Evolutionary conservation across 2,329 filamentous ascomycete species (phyloP).

Genomic region (Aspergillus sp.): DNA sequence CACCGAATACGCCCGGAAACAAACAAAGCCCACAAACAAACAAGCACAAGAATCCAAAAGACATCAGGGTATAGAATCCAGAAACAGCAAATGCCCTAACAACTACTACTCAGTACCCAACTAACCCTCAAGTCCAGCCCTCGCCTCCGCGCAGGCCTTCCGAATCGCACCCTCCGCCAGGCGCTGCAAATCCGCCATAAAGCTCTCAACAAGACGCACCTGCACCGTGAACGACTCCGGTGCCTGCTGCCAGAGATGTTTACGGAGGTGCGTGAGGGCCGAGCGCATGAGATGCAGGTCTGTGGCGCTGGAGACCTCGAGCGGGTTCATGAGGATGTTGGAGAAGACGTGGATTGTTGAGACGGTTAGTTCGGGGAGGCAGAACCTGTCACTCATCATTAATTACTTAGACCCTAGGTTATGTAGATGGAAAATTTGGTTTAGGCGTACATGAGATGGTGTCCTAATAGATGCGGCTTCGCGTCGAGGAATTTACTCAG

Average conservation of each 20-base stretch:
- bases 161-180: constrained; percentile 8
- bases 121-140: too few species aligned
- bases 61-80: too few species aligned
- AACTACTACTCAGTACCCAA: too few species aligned
- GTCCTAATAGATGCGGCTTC: background rate
- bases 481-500: constrained; percentile 1
- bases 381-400: background rate
- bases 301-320: background rate
- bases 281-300: constrained; percentile 6
- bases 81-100: too few species aligned
- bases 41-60: too few species aligned
- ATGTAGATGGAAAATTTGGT: too few species aligned
- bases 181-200: constrained; percentile 9
- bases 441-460: background rate
- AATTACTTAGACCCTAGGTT: background rate
- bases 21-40: too few species aligned
- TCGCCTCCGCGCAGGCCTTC: background rate
- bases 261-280: background rate
- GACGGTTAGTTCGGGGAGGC: constrained; percentile 8
- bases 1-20: too few species aligned
- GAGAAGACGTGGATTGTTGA: constrained; percentile 12
- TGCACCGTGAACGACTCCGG: constrained; percentile 1
- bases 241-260: background rate
- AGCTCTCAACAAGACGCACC: constrained; percentile 6
- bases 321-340: constrained; percentile 11